These are phyloP conservation scores for Penicillium fuscoglaucum DNA, from an alignment of 2,329 filamentous ascomycete genomes.

Conservation along the genomic window DNA sequence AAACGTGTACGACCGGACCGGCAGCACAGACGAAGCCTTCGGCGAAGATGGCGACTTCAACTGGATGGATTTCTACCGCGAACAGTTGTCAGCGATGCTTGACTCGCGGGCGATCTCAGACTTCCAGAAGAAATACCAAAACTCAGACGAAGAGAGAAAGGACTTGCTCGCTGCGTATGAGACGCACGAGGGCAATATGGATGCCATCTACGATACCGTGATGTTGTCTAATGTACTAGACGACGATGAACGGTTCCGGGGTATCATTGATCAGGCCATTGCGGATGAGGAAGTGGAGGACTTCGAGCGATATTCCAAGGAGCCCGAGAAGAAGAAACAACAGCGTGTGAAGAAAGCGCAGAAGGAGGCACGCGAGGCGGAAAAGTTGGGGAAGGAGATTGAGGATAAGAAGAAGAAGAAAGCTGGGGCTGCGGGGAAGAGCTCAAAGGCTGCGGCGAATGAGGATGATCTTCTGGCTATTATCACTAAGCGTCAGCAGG, in stretches of 20 bases:
- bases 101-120: constrained; percentile 71
- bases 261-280: constrained; percentile 80
- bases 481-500: constrained; percentile 70
- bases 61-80: constrained; percentile 86
- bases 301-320: constrained; percentile 69
- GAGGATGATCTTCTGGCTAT: constrained; percentile 64
- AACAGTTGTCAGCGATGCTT: constrained; percentile 76
- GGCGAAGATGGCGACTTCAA: constrained; percentile 73
- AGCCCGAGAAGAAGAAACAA: constrained; percentile 65
- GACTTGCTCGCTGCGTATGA: constrained; percentile 78
- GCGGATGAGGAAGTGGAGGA: constrained; percentile 63
- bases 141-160: constrained; percentile 77
- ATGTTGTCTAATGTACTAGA: constrained; percentile 82
- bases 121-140: constrained; percentile 77
- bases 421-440: constrained; percentile 31
- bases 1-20: constrained; percentile 84
- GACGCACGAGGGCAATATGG: constrained; percentile 71
- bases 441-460: constrained; percentile 38
- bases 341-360: constrained; percentile 62
- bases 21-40: constrained; percentile 81
- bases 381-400: constrained; percentile 71
- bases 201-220: constrained; percentile 73
- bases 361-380: constrained; percentile 70
- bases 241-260: constrained; percentile 82
- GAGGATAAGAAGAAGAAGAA: constrained; percentile 71